These are phyloP conservation scores for Penicillium sumatraense DNA, from an alignment of 2,329 filamentous ascomycete species.

Conservation along the genomic window DNA sequence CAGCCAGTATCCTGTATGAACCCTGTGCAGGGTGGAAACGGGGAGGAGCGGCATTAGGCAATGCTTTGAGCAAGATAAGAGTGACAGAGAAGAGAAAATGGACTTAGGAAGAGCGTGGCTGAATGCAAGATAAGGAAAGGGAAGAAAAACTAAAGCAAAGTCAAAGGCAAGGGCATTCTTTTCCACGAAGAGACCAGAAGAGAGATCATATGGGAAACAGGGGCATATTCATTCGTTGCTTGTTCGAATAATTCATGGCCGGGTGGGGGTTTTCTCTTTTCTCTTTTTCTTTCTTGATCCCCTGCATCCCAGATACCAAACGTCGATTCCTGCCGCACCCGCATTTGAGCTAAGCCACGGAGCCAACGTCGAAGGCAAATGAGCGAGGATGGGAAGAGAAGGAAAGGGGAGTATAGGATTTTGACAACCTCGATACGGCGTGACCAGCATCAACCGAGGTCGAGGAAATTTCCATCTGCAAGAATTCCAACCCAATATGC, in stretches of 20 bases:
- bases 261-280: constrained; percentile 4
- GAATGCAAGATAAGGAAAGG: constrained; percentile 18
- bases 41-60: constrained; percentile 22
- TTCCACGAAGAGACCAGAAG: constrained; percentile 7
- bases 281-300: constrained; percentile 16
- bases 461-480: constrained; percentile 14
- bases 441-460: constrained; percentile 43
- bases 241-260: constrained; percentile 31
- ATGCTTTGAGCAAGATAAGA: constrained; percentile 23
- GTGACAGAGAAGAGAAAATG: constrained; percentile 22
- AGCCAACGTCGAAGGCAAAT: constrained; percentile 17
- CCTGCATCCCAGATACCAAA: constrained; percentile 7
- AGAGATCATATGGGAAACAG: constrained; percentile 20
- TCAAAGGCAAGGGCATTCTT: background rate
- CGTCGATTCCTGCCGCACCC: constrained; percentile 9
- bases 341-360: constrained; percentile 6
- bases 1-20: constrained; percentile 8
- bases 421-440: constrained; percentile 30
- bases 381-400: constrained; percentile 16
- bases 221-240: constrained; percentile 35
- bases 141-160: no score
- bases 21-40: constrained; percentile 2
- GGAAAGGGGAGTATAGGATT: constrained; percentile 10
- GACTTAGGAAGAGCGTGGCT: constrained; percentile 14
- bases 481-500: constrained; percentile 18